Evolutionary conservation across 768 basidiomycete genomes (phyloP), one percentile per base, ranked within the genome.

Genomic region (Scleroderma citrinum): DNA sequence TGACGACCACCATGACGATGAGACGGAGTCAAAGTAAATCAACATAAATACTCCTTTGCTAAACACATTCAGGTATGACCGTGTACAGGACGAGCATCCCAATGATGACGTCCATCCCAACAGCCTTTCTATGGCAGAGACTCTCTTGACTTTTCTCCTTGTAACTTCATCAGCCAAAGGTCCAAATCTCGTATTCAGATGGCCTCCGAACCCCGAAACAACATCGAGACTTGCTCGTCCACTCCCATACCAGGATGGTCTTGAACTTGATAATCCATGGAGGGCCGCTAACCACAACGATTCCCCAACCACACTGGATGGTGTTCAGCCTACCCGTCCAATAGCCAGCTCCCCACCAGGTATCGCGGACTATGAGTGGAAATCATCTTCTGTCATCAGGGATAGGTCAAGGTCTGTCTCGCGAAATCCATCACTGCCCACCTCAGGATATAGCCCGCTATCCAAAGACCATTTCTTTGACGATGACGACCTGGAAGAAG

Each of bases 81-180:
- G 26, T 29, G 5, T 29, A 4, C 26, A 5, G 8, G 26, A 8
- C 26, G 8, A 8, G 26, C 26, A 29, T 4, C 8, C 8, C 26
- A 29, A 8, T 29, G 8, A 4, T 29, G 26, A 29, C 26, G 26
- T 29, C 26, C 26, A 29, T 8, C 8, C 26, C 26, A 29, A 29
- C 26, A 29, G 26, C 26, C 26, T 8, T 29, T 29, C 31, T 7
- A 88, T 89, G 86, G 83, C 85, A 35, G 85, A 88, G 66, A 82
- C 83, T 2, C 76, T 96, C 29, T 71, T 93, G 41, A 85, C 89
- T 10, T 74, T 95, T 52, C 68, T 94, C 4, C 79, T 96, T 31
- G 87, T 92, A 37, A 89, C 89, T 5, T 83, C 85, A 12, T 92
- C 91, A 8, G 83, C 88, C 7, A 87, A 83, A 59, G 89, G 87